phyloP scores from a whole-genome alignment of 2,329 filamentous ascomycete genomes.

The Aciculosporium take region DNA sequence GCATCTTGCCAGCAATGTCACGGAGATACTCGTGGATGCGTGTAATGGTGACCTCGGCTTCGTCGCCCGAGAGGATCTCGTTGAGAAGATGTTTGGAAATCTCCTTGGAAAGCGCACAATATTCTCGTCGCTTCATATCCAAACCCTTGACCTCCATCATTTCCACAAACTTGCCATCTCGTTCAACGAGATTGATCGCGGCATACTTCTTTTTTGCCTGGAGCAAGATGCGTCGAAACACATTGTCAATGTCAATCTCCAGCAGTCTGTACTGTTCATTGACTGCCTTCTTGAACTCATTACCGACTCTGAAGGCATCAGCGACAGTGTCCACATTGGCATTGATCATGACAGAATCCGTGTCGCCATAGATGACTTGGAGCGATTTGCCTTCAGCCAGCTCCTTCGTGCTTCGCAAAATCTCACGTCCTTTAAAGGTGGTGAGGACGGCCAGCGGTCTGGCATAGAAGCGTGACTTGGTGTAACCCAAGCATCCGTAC shows the following conservation, averaged over 20 bases:
- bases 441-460: conserved; percentile 89
- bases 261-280: conserved; percentile 86
- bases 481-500: conserved; percentile 97
- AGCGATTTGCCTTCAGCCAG: conserved; percentile 82
- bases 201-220: conserved; percentile 99
- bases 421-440: conserved; percentile 94
- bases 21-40: conserved; percentile 89
- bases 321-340: conserved; percentile 90
- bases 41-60: conserved; percentile 72
- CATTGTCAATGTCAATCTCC: conserved; percentile 96
- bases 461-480: conserved; percentile 93
- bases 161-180: conserved; percentile 79
- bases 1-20: conserved; percentile 75
- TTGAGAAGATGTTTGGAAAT: conserved; percentile 83
- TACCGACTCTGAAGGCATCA: conserved; percentile 79
- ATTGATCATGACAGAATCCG: conserved; percentile 99
- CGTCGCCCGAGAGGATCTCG: conserved; percentile 86
- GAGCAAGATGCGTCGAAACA: conserved; percentile 82
- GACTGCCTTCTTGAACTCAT: conserved; percentile 88
- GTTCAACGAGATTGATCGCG: conserved; percentile 81
- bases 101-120: conserved; percentile 89
- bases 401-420: conserved; percentile 89
- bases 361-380: conserved; percentile 96
- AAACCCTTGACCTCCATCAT: conserved; percentile 97
- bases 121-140: conserved; percentile 95